Evolutionary conservation across 495 filamentous ascomycete species (phyloP).

Genomic region (Chlorociboria aeruginascens): DNA sequence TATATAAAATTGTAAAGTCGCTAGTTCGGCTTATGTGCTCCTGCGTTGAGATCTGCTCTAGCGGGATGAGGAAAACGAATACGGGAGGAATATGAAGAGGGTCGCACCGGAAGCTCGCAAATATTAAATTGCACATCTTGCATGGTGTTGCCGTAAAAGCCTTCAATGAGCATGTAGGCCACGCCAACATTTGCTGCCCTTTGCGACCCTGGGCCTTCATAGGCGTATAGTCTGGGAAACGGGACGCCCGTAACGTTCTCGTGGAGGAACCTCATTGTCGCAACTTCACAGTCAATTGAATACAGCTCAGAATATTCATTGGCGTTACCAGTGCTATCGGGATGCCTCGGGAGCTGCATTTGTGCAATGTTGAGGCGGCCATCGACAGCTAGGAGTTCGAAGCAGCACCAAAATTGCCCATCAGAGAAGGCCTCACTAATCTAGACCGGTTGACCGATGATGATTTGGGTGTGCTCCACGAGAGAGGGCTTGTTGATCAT

Average conservation of each 20-base stretch:
- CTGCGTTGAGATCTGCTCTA: too few species aligned
- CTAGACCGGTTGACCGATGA: constrained; percentile 11
- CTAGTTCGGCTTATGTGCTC: constrained; percentile 7
- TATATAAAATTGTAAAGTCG: constrained; percentile 6
- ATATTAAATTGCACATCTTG: constrained; percentile 15
- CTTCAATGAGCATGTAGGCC: constrained; percentile 23
- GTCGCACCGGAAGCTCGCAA: constrained; percentile 16
- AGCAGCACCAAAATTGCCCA: constrained; percentile 23
- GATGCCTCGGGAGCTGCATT: constrained; percentile 18
- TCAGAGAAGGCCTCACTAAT: constrained; percentile 24
- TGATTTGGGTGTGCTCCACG: constrained; percentile 9
- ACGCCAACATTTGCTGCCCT: constrained; percentile 16
- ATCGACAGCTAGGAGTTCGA: constrained; percentile 18
- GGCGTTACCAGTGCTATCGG: constrained; percentile 7
- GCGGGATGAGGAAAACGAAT: too few species aligned
- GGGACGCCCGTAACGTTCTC: constrained; percentile 6
- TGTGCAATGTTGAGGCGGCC: constrained; percentile 17
- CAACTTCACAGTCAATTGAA: constrained; percentile 19
- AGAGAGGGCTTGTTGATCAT: constrained; percentile 18
- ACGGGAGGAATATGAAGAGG: constrained; percentile 1
- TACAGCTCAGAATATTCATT: constrained; percentile 15
- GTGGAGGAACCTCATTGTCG: constrained; percentile 19
- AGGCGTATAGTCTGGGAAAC: constrained; percentile 15
- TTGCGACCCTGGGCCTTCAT: constrained; percentile 14
- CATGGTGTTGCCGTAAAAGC: constrained; percentile 21